A percentile compares a stretch with the other conserved stretches of the same genome.
Evolutionary conservation across 495 filamentous ascomycete genomes (phyloP).

Genomic region (Penicillium fimorum): DNA sequence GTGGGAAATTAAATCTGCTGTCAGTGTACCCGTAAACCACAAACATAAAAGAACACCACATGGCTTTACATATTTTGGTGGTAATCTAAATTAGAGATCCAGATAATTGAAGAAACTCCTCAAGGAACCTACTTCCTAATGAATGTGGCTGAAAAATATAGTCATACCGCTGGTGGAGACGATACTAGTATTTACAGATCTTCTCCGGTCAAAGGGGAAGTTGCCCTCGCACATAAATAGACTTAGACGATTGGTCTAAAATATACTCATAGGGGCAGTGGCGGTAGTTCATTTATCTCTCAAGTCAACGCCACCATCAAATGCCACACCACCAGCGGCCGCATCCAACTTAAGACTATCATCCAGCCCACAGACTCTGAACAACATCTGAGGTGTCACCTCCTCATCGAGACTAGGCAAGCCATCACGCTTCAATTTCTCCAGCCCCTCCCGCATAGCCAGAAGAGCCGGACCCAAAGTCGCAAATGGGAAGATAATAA

Average conservation of each 20-base stretch:
- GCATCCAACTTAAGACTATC: slow-evolving; percentile 57
- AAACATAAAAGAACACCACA: neutral
- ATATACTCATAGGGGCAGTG: too few species aligned
- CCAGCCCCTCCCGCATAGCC: slow-evolving; percentile 49
- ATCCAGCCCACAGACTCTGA: slow-evolving; percentile 59
- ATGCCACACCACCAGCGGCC: slow-evolving; percentile 54
- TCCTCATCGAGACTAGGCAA: slow-evolving; percentile 45
- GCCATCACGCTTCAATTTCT: slow-evolving; percentile 51
- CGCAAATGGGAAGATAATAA: slow-evolving; percentile 62
- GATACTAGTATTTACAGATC: neutral
- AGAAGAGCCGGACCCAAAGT: slow-evolving; percentile 51
- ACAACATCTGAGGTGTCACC: slow-evolving; percentile 53
- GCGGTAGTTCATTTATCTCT: slow-evolving; percentile 12
- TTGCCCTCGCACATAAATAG: too few species aligned
- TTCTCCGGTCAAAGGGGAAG: neutral
- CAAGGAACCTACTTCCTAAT: neutral
- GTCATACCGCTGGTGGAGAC: neutral
- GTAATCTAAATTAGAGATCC: neutral
- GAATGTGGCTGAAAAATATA: neutral
- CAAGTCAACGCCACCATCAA: slow-evolving; percentile 41
- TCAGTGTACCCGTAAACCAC: neutral
- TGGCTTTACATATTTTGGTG: neutral
- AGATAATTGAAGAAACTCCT: neutral
- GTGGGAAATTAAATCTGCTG: neutral
- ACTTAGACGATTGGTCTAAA: too few species aligned